Evolutionary conservation across 352 stramenopile genomes (phyloP).

Genomic region (Phytophthora ramorum): DNA sequence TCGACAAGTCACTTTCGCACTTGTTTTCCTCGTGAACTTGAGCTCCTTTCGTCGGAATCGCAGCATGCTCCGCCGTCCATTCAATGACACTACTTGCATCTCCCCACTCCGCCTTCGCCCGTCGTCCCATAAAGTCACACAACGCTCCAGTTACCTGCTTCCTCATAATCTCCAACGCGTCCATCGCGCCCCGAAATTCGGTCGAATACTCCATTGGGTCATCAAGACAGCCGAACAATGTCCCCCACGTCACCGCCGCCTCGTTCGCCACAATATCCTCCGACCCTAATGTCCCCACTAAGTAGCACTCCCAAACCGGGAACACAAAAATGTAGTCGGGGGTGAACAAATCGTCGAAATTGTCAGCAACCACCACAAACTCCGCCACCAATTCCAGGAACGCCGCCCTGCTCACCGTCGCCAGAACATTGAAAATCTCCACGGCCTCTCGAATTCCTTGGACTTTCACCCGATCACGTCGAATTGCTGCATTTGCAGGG

Average conservation of each 20-base stretch:
- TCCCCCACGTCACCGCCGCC: conserved; percentile 10
- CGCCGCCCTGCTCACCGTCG: conserved; percentile 10
- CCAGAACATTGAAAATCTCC: conserved; percentile 28
- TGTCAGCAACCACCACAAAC: conserved; percentile 19
- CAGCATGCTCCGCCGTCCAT: conserved; percentile 21
- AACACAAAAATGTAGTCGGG: conserved; percentile 21
- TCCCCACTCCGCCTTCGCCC: conserved; percentile 8
- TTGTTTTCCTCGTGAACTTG: background rate
- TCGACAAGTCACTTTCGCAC: background rate
- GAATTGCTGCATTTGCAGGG: conserved; percentile 10
- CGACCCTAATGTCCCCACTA: conserved; percentile 15
- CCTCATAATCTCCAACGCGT: conserved; percentile 17
- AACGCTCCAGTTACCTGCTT: background rate
- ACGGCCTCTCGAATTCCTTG: conserved; percentile 5
- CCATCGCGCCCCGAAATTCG: conserved; percentile 16
- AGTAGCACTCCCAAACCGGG: conserved; percentile 25
- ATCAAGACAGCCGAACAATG: conserved; percentile 8
- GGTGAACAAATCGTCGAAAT: conserved; percentile 20
- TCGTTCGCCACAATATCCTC: conserved; percentile 1
- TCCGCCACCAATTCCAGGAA: conserved; percentile 20
- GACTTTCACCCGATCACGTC: background rate
- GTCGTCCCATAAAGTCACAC: conserved; percentile 9
- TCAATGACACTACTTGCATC: conserved; percentile 6
- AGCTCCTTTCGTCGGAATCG: conserved; percentile 17
- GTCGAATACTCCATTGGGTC: conserved; percentile 15